Evolutionary conservation across 306 rosid species (phyloP).

Genomic region (Calophaca sinica): DNA sequence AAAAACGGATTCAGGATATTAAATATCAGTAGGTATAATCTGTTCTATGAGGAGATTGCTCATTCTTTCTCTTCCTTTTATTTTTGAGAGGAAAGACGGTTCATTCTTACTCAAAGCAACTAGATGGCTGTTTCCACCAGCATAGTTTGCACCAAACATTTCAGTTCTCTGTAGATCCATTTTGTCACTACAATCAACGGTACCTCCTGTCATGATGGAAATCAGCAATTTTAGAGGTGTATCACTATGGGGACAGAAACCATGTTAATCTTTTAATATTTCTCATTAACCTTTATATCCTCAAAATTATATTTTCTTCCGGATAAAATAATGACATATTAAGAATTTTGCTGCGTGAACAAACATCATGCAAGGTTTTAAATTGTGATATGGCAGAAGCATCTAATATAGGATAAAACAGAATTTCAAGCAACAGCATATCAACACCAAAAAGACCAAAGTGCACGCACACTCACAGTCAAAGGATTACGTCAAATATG

Average conservation of each 20-base stretch:
- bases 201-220: conserved; percentile 48
- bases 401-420: not conserved
- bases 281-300: conserved; percentile 2
- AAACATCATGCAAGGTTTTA: not conserved
- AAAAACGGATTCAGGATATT: not conserved
- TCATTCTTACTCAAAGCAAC: conserved; percentile 44
- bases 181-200: conserved; percentile 36
- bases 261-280: conserved; percentile 22
- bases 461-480: not conserved
- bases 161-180: conserved; percentile 41
- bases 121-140: conserved; percentile 44
- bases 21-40: conserved; percentile 14
- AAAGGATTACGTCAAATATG: not conserved
- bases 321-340: not conserved
- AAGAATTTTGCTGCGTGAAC: not conserved
- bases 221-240: conserved; percentile 31
- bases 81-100: conserved; percentile 21
- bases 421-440: conserved; percentile 39
- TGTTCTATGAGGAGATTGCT: conserved; percentile 31
- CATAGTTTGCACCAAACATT: conserved; percentile 40
- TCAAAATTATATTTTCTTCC: conserved; percentile 37
- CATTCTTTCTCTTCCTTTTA: conserved; percentile 40
- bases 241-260: conserved; percentile 35
- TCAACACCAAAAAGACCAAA: not conserved
- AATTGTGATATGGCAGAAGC: conserved; percentile 10